Base-by-base conservation (phyloP, 306 rosid genomes). In the Sophora flavescens region DNA sequence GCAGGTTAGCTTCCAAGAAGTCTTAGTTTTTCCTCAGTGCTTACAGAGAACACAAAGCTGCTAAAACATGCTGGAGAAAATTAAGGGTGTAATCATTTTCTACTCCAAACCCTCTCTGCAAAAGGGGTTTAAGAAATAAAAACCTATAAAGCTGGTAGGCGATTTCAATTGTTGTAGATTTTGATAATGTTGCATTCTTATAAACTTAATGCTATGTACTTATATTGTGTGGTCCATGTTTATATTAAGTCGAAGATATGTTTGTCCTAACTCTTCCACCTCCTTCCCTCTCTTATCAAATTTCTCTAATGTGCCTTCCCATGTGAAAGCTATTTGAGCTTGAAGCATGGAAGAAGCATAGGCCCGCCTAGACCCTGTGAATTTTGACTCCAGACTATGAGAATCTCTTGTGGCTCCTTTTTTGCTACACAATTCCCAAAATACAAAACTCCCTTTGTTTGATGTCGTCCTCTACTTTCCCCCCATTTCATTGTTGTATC, bases 1-100 rank as follows among this genome's bases (percentile, higher is more conserved):
- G 45, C 63, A 18, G 48, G 38, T 54, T 9, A 45, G 35, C 26
- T 64, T 53, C 32, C 61, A 68, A 28, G 73, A 39, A 65, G 52
- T 53, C 65, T 26, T 65, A 39, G 73, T 14, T 63, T 18, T 22
- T 35, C 73, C n/a, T 18, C 63, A 16, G 14, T 18, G 13, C 32
- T 54, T 18, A 7, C 6, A 26, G 63, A 57, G 63, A 12, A 57
- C 14, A 22, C 32, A 8, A 57, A 57, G n/a, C 35, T 57, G 33
- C 63, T 57, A 9, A 51, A 54, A 58, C 16, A 12, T 11, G 38
- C 7, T 12, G 0, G 12, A 8, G 63, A 17, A 18, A 11, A 8
- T 17, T 54, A 54, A 17, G 5, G 4, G 61, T 6, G 32, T 6
- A 16, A 18, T 30, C 39, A 58, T 57, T 36, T 57, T 57, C 63